These are phyloP conservation scores for Zopfia rhizophila DNA, from an alignment of 2,329 filamentous ascomycete genomes.

Conservation along the genomic window DNA sequence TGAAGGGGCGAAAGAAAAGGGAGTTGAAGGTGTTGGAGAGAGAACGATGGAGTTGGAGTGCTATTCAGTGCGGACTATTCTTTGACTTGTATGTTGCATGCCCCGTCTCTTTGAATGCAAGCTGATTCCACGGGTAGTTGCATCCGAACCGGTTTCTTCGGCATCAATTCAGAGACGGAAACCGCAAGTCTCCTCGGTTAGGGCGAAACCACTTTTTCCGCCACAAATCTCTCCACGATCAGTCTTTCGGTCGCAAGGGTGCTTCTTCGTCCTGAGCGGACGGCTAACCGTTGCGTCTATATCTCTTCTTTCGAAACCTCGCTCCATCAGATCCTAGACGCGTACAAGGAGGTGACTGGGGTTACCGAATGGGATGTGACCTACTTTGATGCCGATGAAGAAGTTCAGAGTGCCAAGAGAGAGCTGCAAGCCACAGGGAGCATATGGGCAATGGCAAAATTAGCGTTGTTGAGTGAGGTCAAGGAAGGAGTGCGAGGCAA, in stretches of 20 bases:
- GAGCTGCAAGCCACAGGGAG: not conserved
- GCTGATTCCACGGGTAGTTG: too few relatives aligned
- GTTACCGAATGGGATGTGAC: not conserved
- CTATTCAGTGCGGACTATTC: too few relatives aligned
- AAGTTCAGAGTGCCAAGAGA: not conserved
- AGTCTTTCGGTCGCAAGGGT: too few relatives aligned
- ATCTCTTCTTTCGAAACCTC: conserved; percentile 3
- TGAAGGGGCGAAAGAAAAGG: too few relatives aligned
- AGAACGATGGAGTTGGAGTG: too few relatives aligned
- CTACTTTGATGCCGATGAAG: not conserved
- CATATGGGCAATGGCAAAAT: not conserved
- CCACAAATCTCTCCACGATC: not conserved
- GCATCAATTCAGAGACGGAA: not conserved
- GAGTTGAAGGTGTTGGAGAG: too few relatives aligned
- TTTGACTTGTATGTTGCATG: too few relatives aligned
- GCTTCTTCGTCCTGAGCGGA: too few relatives aligned
- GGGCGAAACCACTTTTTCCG: not conserved
- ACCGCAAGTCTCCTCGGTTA: not conserved
- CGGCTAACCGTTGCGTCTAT: too few relatives aligned
- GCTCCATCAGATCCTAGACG: not conserved
- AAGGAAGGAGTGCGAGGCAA: not conserved
- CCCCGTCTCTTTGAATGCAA: too few relatives aligned
- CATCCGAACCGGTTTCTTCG: not conserved
- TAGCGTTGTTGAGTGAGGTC: not conserved
- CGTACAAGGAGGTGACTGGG: not conserved